Evolutionary conservation across 1,284 basidiomycete genomes (phyloP).

Genomic region (Cryptococcus wingfieldii): DNA sequence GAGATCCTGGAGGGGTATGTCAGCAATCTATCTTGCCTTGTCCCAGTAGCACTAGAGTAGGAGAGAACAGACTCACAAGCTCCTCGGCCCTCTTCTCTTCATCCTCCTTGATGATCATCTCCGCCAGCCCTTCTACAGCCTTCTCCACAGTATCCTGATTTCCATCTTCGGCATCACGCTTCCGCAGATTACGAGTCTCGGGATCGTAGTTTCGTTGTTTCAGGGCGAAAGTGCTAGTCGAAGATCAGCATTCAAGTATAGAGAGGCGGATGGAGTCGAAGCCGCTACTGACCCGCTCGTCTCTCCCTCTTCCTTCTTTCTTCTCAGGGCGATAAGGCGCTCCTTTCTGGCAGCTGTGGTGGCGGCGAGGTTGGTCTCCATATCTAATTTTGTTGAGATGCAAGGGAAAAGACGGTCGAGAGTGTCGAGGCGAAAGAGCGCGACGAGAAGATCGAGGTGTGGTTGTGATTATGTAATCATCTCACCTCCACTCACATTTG

Average conservation of each 20-base stretch:
- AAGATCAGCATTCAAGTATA: neutral
- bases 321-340: constrained; percentile 73
- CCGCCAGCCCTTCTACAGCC: constrained; percentile 74
- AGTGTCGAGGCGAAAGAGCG: too few species aligned
- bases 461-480: too few species aligned
- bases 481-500: too few species aligned
- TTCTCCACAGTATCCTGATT: constrained; percentile 79
- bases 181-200: constrained; percentile 68
- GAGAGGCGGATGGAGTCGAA: constrained; percentile 13
- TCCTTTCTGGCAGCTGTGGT: constrained; percentile 80
- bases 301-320: constrained; percentile 62
- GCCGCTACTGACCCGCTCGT: constrained; percentile 22
- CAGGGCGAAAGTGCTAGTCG: constrained; percentile 54
- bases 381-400: constrained; percentile 1
- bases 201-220: constrained; percentile 82
- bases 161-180: constrained; percentile 56
- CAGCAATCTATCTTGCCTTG: neutral
- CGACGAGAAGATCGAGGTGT: too few species aligned
- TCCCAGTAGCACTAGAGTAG: neutral
- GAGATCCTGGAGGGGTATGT: constrained; percentile 62
- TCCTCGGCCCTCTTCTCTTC: constrained; percentile 78
- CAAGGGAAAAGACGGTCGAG: too few species aligned
- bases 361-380: constrained; percentile 72
- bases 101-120: constrained; percentile 78
- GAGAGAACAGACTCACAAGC: constrained; percentile 57